A percentile compares a stretch with the other conserved stretches of the same genome.
Conservation (phyloP, 495 filamentous ascomycete species). For the Letharia columbiana region DNA sequence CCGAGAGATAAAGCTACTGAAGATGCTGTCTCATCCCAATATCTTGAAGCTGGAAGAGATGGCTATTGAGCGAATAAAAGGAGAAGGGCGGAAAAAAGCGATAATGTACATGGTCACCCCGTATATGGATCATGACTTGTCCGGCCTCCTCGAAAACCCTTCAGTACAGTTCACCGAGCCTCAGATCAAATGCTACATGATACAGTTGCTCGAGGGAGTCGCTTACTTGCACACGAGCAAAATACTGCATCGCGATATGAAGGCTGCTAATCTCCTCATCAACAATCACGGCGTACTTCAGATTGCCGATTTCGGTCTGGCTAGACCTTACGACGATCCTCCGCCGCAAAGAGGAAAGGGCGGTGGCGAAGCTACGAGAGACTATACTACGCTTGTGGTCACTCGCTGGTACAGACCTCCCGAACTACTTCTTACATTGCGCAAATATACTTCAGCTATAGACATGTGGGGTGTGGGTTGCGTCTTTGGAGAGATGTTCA, state of each 20-base stretch:
- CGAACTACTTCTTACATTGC: constrained; percentile 79
- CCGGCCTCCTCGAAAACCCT: constrained; percentile 91
- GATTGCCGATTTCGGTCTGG: constrained; percentile 95
- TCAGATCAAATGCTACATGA: constrained; percentile 97
- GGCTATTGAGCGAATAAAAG: constrained; percentile 76
- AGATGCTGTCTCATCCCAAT: constrained; percentile 85
- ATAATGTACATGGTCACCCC: constrained; percentile 98
- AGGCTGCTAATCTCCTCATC: constrained; percentile 95
- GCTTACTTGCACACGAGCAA: constrained; percentile 82
- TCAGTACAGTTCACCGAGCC: constrained; percentile 73
- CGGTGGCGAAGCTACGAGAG: constrained; percentile 73
- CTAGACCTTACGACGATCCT: constrained; percentile 83
- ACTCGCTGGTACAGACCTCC: constrained; percentile 96
- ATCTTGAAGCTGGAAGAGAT: constrained; percentile 86
- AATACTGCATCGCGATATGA: constrained; percentile 96
- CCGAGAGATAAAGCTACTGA: constrained; percentile 94
- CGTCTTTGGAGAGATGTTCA: constrained; percentile 97
- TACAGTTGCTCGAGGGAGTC: constrained; percentile 84
- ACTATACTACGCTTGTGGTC: constrained; percentile 92
- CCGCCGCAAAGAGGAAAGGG: constrained; percentile 71
- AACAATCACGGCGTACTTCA: constrained; percentile 89
- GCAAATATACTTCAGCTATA: constrained; percentile 87
- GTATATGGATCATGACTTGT: constrained; percentile 98
- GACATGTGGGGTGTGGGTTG: constrained; percentile 98
- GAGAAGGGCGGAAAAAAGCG: constrained; percentile 70